Conservation (phyloP, 176 grass and related monocot species). For the Cenchrus purpureus region DNA sequence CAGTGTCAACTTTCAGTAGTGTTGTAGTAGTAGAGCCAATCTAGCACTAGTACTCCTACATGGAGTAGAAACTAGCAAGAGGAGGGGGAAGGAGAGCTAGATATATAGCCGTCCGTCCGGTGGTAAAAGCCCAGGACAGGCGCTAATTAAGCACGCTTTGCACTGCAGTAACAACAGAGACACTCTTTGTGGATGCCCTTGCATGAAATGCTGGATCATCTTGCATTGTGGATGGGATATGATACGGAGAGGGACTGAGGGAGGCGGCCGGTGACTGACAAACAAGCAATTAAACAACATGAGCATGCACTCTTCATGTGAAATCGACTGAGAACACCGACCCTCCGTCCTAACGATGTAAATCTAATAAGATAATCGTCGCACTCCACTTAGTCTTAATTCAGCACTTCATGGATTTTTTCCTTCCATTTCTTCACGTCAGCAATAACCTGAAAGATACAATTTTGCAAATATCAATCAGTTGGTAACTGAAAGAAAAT, state of each 20-base stretch:
- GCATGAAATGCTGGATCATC: slow-evolving; percentile 24
- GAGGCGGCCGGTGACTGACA: neutral
- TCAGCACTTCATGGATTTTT: slow-evolving; percentile 2
- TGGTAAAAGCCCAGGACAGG: slow-evolving; percentile 35
- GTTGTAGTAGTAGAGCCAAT: neutral
- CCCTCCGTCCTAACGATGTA: slow-evolving; percentile 25
- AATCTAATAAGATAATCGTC: slow-evolving; percentile 18
- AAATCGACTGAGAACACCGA: slow-evolving; percentile 17
- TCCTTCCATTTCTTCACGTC: slow-evolving; percentile 1
- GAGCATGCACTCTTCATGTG: slow-evolving; percentile 37
- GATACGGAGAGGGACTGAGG: neutral
- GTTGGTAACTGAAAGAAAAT: neutral
- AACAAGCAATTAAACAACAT: slow-evolving; percentile 22
- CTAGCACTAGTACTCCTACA: neutral
- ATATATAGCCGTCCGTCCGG: neutral
- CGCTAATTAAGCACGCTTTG: neutral
- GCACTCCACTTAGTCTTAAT: slow-evolving; percentile 9
- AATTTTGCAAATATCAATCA: neutral
- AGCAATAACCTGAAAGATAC: slow-evolving; percentile 41
- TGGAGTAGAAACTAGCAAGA: neutral
- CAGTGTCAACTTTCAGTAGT: slow-evolving; percentile 23
- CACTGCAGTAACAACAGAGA: slow-evolving; percentile 19
- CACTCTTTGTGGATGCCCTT: neutral
- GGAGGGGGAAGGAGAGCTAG: neutral
- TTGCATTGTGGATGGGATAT: neutral